Evolutionary conservation across 352 stramenopile genomes (phyloP), one percentile per base, ranked within the genome.

Genomic region (Phytopythium boreale): DNA sequence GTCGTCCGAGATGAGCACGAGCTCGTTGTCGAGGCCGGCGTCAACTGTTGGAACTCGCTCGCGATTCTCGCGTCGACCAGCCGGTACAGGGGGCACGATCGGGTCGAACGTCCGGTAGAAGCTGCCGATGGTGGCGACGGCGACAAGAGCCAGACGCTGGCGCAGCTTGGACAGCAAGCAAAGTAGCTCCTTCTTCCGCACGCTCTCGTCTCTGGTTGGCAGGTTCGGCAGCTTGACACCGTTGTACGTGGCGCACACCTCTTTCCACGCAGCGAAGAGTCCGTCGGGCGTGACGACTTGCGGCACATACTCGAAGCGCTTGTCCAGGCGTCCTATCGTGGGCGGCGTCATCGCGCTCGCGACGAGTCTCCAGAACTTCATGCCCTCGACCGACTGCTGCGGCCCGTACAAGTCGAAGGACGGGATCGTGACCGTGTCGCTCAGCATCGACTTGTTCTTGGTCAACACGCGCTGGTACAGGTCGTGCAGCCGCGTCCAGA

Each of bases 401-500:
- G 67, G 62, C 9, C 57, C 64, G 55, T 67, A 69, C 57, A 72
- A 41, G 49, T 69, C 62, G 37, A 72, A 69, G 24, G 62, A 67
- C 14, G 31, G 26, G 20, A 36, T 68, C 17, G 55, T 61, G 34
- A 52, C 55, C 22, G 67, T 69, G 62, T 72, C n/a, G 36, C 58
- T 72, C 43, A 63, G 26, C 67, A 70, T 70, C 12, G 57, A 61
- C 53, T 59, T 62, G 55, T 67, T 69, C 39, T 57, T 63, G 44
- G 59, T 36, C 20, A 64, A 41, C 14, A 70, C 50, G 36, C 39
- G 51, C 15, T 61, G 47, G n/a, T 69, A 59, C 2, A 72, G 27
- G 3, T 63, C 64, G n/a, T 61, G 39, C 17, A 67, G 61, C 26
- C 51, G 65, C 37, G 41, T 31, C 57, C 67, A 72, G 43, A 67